phyloP scores from a whole-genome alignment of 2,329 filamentous ascomycete genomes.

The Fusarium oxysporum region DNA sequence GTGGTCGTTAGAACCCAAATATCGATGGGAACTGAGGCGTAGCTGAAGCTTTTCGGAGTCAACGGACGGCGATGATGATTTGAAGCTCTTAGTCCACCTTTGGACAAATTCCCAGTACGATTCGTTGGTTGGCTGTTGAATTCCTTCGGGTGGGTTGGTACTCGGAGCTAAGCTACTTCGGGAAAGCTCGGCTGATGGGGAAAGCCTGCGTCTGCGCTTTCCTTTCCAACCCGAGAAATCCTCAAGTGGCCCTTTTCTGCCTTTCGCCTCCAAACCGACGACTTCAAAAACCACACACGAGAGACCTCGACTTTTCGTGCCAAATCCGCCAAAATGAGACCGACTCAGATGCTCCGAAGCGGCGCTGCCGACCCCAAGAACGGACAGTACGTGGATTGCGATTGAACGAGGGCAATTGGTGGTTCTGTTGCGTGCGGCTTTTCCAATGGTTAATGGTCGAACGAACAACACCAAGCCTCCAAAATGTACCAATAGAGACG shows the following conservation, averaged over 20 bases:
- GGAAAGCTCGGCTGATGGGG: conserved; percentile 52
- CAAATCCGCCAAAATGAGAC: conserved; percentile 54
- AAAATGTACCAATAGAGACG: conserved; percentile 13
- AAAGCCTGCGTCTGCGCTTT: conserved; percentile 43
- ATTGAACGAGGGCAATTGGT: conserved; percentile 33
- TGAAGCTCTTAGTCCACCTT: conserved; percentile 41
- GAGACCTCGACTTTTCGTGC: conserved; percentile 37
- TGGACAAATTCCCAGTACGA: conserved; percentile 35
- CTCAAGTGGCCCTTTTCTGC: conserved; percentile 44
- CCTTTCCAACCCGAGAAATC: conserved; percentile 44
- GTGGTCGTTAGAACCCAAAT: conserved; percentile 1
- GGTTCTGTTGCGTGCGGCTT: conserved; percentile 48
- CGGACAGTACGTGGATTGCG: conserved; percentile 51
- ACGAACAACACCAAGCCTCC: conserved; percentile 23
- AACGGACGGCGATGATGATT: conserved; percentile 44
- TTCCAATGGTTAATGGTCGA: conserved; percentile 40
- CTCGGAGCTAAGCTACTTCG: conserved; percentile 48
- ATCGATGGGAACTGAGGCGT: conserved; percentile 25
- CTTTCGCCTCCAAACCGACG: conserved; percentile 44
- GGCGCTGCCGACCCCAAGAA: conserved; percentile 50
- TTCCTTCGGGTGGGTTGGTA: conserved; percentile 26
- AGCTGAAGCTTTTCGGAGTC: conserved; percentile 44
- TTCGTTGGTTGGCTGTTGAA: conserved; percentile 34
- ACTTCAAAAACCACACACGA: conserved; percentile 34
- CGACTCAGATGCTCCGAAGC: conserved; percentile 53